These are phyloP conservation scores for Arthrobotrys iridis DNA, from an alignment of 2,329 filamentous ascomycete species.

Conservation along the genomic window DNA sequence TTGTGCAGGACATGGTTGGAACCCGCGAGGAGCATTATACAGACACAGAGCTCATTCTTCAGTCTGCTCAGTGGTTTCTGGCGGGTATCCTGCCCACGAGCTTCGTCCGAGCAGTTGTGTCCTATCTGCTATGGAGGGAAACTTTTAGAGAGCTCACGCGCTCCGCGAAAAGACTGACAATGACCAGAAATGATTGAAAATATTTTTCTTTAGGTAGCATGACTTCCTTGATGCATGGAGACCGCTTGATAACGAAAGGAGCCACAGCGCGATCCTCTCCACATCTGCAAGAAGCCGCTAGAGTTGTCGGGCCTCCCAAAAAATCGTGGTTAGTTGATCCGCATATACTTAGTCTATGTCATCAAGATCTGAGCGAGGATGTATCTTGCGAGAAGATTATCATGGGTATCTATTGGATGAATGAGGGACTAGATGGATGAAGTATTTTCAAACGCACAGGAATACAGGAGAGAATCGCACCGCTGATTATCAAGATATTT, in stretches of 20 bases:
- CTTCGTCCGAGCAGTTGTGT: neutral
- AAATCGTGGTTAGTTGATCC: neutral
- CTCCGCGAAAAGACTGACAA: no score
- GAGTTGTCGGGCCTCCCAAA: neutral
- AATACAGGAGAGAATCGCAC: no score
- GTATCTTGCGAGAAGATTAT: neutral
- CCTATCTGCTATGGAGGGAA: neutral
- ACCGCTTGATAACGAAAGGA: neutral
- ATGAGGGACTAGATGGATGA: neutral
- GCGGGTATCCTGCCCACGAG: neutral
- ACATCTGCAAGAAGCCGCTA: neutral
- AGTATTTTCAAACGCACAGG: neutral
- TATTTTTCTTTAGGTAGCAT: neutral
- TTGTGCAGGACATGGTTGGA: neutral
- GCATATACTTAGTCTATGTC: neutral
- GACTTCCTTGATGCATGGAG: no score
- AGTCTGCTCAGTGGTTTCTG: neutral
- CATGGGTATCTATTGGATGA: slow-evolving; percentile 3
- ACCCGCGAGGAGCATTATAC: neutral
- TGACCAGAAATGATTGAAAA: no score
- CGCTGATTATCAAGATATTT: neutral
- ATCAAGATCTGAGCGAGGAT: slow-evolving; percentile 17
- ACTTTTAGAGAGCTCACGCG: neutral
- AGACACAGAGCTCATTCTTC: neutral
- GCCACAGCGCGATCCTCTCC: neutral